Evolutionary conservation across 192 early-diverging fungal genomes (phyloP).

Genomic region (Oehlia diaphana): DNA sequence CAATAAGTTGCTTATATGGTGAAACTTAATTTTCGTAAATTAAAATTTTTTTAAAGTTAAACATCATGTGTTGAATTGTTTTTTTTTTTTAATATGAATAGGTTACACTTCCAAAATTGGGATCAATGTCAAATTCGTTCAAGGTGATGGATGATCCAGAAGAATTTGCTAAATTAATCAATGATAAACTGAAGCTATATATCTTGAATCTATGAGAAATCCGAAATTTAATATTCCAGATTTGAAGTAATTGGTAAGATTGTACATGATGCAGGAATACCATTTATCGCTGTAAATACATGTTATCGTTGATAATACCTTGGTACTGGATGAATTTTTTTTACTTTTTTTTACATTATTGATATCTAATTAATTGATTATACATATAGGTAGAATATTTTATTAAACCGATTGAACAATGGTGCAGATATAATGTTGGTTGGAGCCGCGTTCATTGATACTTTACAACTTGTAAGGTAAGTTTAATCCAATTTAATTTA

Average conservation of each 20-base stretch:
- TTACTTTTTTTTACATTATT: no score
- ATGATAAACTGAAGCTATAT: conserved; percentile 87
- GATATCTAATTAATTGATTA: no score
- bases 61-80: neutral
- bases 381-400: no score
- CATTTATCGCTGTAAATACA: conserved; percentile 22
- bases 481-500: neutral
- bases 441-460: conserved; percentile 65
- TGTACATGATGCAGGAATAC: conserved; percentile 78
- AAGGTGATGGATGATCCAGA: no score
- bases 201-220: conserved; percentile 90
- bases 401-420: no score
- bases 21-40: conserved; percentile 48
- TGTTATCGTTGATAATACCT: conserved; percentile 65
- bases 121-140: conserved; percentile 76
- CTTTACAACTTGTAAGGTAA: conserved; percentile 70
- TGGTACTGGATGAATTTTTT: conserved; percentile 58
- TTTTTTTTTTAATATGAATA: neutral
- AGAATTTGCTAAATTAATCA: conserved; percentile 74
- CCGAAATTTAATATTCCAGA: conserved; percentile 89
- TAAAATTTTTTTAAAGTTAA: no score
- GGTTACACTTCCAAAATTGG: conserved; percentile 68
- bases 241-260: conserved; percentile 75
- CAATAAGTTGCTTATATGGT: conserved; percentile 74
- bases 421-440: no score